A percentile compares a stretch with the other conserved stretches of the same genome.
These are phyloP conservation scores for Glycine latifolia DNA, from an alignment of 306 rosid genomes.

Conservation along the genomic window DNA sequence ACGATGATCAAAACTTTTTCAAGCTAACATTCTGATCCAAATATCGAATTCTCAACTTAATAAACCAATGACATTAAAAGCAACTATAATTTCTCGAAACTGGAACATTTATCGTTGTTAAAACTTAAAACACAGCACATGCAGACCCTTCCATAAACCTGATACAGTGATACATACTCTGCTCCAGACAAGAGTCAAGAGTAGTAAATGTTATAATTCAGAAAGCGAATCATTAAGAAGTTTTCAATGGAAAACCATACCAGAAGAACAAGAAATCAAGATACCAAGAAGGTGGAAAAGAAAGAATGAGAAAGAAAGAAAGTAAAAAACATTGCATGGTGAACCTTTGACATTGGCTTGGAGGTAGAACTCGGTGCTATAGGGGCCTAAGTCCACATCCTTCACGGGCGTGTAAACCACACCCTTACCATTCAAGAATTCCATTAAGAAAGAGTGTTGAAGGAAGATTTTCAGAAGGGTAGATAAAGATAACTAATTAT, in stretches of 20 bases:
- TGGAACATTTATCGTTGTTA: neutral
- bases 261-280: neutral
- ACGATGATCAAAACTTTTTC: conserved; percentile 1
- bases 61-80: no score
- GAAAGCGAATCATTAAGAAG: neutral
- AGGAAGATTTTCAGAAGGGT: neutral
- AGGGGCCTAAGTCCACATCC: conserved; percentile 69
- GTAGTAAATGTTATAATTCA: neutral
- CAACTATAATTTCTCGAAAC: no score
- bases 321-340: neutral
- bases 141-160: conserved; percentile 16
- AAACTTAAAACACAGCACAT: conserved; percentile 10
- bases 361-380: conserved; percentile 71
- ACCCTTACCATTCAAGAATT: conserved; percentile 51
- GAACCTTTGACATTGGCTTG: conserved; percentile 90
- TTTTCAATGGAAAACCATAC: neutral
- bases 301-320: neutral
- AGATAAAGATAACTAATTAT: neutral
- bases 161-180: neutral
- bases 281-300: neutral
- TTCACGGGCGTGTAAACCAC: conserved; percentile 64
- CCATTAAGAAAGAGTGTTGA: conserved; percentile 49
- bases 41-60: neutral
- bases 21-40: conserved; percentile 18
- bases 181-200: neutral